Evolutionary conservation across 495 filamentous ascomycete species (phyloP), one percentile per base, ranked within the genome.

Genomic region (Penicillium cosmopolitanum): DNA sequence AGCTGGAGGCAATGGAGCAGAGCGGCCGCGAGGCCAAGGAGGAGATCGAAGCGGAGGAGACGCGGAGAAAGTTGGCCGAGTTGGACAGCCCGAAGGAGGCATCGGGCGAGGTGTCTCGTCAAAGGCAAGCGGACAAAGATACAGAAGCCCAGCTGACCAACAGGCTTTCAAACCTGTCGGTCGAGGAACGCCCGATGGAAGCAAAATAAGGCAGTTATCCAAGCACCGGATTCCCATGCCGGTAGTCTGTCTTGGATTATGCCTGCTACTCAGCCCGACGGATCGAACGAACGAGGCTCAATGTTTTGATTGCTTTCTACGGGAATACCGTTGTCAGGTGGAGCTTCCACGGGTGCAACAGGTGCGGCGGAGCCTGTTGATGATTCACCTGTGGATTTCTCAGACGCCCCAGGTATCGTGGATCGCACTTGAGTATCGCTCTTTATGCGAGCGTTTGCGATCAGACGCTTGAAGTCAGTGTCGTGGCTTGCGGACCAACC

Each of bases 401-500:
- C 46, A 10, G 66, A 57, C 35, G 60, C 57, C 19, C 62, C 65
- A 15, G 75, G 71, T 33, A 71, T 73, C 8, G 73, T 72, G 16
- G 69, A 67, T 56, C 65, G 67, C 23, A 73, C 60, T 12, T 64
- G 48, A 0, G 66, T 71, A 23, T 76, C 71, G 43, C 60, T 72
- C 56, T 73, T 79, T 51, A 71, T 77, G 55, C 81, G 78, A 19
- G 93, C 93, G 62, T 85, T 85, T 4, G 86, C 87, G 53, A 96
- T 91, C 51, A 97, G 68, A 33, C 84, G 78, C 47, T 85, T 84
- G 68, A 96, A 98, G 11, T 92, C 87, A 34, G 69, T 71, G 19
- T 84, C 84, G 76, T 98, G 87, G 53, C 75, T 87, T 15, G 73
- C 73, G 31, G 87, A 87, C 91, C 93, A 97, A 1, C 82, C 87